These are phyloP conservation scores for Abrus pulchellus DNA, from an alignment of 306 rosid species.

Conservation along the genomic window DNA sequence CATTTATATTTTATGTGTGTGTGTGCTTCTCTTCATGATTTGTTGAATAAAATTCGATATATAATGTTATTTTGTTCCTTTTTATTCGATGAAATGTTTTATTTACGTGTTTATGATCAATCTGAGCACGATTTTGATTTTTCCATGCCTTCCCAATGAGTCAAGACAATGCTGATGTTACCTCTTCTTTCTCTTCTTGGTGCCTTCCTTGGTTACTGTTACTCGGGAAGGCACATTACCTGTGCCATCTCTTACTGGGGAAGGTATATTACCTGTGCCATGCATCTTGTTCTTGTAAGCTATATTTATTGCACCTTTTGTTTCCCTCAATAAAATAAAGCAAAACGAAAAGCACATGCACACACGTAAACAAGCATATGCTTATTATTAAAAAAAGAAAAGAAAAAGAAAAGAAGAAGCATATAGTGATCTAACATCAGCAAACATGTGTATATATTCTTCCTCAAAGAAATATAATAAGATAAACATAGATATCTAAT, in stretches of 20 bases:
- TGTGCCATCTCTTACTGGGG: conserved; percentile 67
- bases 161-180: conserved; percentile 81
- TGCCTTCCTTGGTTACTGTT: conserved; percentile 85
- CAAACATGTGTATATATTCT: background rate
- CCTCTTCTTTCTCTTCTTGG: conserved; percentile 79
- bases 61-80: background rate
- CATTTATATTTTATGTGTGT: background rate
- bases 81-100: background rate
- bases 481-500: too few species aligned
- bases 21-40: background rate
- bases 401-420: too few species aligned
- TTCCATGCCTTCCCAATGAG: conserved; percentile 43
- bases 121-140: background rate
- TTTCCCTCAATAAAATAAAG: background rate
- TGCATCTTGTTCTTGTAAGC: conserved; percentile 71
- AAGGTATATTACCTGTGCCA: conserved; percentile 30
- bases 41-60: background rate
- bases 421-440: background rate
- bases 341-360: background rate
- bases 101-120: background rate
- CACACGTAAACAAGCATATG: background rate
- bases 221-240: conserved; percentile 79
- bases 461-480: background rate
- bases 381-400: too few species aligned
- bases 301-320: background rate